Conservation (phyloP, 2,329 filamentous ascomycete species). For the Nemania bipapillata region DNA sequence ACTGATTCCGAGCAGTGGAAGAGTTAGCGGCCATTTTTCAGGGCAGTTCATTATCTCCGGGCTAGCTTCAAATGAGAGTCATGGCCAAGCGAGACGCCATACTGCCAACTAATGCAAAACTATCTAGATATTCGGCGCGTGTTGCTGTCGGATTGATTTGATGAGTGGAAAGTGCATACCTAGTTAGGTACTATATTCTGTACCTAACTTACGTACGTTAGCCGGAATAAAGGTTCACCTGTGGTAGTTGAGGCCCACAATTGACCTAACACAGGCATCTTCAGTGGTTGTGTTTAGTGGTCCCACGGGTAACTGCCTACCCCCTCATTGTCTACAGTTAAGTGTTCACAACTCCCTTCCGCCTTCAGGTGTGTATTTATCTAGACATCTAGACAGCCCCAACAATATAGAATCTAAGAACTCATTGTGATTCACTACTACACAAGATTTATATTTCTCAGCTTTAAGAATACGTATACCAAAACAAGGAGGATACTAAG, state of each 20-base stretch:
- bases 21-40: slow-evolving; percentile 44
- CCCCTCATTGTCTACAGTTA: too few species aligned
- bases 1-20: slow-evolving; percentile 46
- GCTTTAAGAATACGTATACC: background rate
- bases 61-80: background rate
- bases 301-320: too few species aligned
- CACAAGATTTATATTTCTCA: background rate
- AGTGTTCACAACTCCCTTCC: too few species aligned
- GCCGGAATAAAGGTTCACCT: background rate
- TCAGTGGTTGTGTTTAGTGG: too few species aligned
- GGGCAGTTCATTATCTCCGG: slow-evolving; percentile 29
- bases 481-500: background rate
- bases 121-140: background rate
- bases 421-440: background rate
- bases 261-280: too few species aligned
- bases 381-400: background rate
- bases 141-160: background rate
- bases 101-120: background rate
- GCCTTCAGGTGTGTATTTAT: too few species aligned
- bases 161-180: background rate
- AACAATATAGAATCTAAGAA: too few species aligned
- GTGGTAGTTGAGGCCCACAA: background rate
- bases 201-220: too few species aligned
- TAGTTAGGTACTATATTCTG: too few species aligned
- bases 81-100: background rate